Base-by-base conservation (phyloP, 2,329 filamentous ascomycete species). In the Endothia cerciana region DNA sequence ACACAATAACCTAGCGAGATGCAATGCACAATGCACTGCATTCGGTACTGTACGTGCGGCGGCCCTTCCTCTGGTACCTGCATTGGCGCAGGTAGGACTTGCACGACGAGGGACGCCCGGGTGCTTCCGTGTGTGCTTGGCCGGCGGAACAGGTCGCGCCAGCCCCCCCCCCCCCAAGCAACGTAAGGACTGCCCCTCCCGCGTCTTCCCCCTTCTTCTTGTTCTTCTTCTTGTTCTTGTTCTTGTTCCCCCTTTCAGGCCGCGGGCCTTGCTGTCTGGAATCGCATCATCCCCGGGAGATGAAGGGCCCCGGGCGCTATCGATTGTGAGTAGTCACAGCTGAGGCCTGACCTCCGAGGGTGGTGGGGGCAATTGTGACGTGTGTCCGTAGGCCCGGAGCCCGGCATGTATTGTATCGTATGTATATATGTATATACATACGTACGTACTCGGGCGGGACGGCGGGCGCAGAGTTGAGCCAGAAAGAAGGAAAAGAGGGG, bases 381-480 rank as follows among this genome's bases (percentile, higher is more conserved):
- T 28, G 38, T n/a, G 19, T n/a, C 22, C 17, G 4, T 15, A 38
- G 19, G 19, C 30, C n/a, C 33, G 36, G 33, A 10, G 33, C 33
- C 33, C 13, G 10, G 15, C 17, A n/a, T 36, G 13, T 41, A 22
- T 40, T n/a, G 19, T 25, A 22, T 57, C 33, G 49, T 53, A 11
- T 53, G 13, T 17, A 11, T 28, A 28, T 22, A 6, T 57, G 28
- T 28, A n/a, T n/a, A n/a, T n/a, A n/a, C n/a, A 19, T 17, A 56
- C 5, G 53, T 13, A 6, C 8, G 33, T 58, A 5, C 2, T 1
- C 22, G 28, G 33, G 17, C 33, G 53, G 28, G 19, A 22, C 19
- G 10, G 53, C 53, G 55, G 65, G 65, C 62, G 65, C 65, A 67
- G 65, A 60, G 28, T 60, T 67, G 65, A 66, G 65, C 65, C 57